These are phyloP conservation scores for Elongisporangium undulatum DNA, from an alignment of 352 stramenopile genomes.

Conservation along the genomic window DNA sequence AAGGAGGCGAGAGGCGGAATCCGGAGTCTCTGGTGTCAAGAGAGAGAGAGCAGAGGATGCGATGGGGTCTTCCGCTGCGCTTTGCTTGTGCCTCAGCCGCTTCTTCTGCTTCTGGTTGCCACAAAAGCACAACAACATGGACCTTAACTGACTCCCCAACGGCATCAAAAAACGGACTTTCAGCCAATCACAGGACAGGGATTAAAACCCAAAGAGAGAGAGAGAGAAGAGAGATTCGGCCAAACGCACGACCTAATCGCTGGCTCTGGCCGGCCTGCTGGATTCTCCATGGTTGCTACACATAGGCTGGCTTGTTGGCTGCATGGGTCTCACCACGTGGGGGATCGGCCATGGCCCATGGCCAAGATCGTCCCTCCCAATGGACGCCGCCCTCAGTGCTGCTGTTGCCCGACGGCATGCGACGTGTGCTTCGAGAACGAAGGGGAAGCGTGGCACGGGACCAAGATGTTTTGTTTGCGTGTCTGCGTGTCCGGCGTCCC, in stretches of 20 bases:
- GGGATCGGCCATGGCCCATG: too few relatives aligned
- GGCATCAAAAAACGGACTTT: constrained; percentile 2
- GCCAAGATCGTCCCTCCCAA: background rate
- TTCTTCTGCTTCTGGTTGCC: constrained; percentile 14
- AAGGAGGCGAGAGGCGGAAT: constrained; percentile 10
- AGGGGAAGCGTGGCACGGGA: background rate
- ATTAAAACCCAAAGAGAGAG: background rate
- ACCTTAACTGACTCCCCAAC: constrained; percentile 8
- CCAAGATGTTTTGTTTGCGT: background rate
- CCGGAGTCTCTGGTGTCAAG: background rate
- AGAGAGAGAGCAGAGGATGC: constrained; percentile 4
- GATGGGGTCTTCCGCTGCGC: constrained; percentile 5
- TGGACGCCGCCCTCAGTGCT: background rate
- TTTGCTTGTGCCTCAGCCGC: constrained; percentile 2
- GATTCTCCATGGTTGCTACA: background rate
- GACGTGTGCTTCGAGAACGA: background rate
- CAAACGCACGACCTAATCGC: background rate
- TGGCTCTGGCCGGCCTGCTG: background rate
- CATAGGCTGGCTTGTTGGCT: too few relatives aligned
- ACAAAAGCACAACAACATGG: constrained; percentile 71
- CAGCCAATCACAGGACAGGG: constrained; percentile 2
- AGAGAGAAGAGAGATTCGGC: background rate
- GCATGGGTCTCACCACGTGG: background rate
- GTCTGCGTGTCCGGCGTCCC: background rate
- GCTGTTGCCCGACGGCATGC: background rate